These are phyloP conservation scores for Leptomonas seymouri DNA, from an alignment of 208 protist species.

Conservation along the genomic window DNA sequence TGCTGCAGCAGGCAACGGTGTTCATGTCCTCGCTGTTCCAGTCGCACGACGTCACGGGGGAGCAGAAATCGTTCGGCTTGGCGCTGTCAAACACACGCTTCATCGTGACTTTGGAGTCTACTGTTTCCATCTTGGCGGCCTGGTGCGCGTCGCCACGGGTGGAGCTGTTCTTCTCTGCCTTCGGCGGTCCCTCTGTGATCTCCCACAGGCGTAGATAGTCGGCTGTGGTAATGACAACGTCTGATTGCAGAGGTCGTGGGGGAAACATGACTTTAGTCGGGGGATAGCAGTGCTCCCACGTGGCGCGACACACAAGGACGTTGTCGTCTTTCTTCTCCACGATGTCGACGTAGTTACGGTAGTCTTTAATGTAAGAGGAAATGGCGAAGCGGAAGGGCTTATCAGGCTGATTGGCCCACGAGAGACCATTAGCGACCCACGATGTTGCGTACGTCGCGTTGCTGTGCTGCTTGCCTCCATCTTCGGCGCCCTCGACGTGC, in stretches of 20 bases:
- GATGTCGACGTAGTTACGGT: slow-evolving; percentile 95
- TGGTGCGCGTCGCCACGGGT: slow-evolving; percentile 14
- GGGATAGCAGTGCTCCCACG: slow-evolving; percentile 98
- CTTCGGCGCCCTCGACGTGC: slow-evolving; percentile 7
- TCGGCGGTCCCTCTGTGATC: slow-evolving; percentile 50
- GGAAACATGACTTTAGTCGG: slow-evolving; percentile 97
- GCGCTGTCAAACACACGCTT: slow-evolving; percentile 89
- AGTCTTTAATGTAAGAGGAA: slow-evolving; percentile 96
- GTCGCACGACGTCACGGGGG: slow-evolving; percentile 99
- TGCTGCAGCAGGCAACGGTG: slow-evolving; percentile 97
- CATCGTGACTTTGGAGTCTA: slow-evolving; percentile 83
- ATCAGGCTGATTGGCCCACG: slow-evolving; percentile 77
- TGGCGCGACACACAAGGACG: slow-evolving; percentile 61
- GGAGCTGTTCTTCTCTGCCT: slow-evolving; percentile 16
- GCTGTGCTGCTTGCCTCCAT: slow-evolving; percentile 27
- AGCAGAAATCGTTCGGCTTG: slow-evolving; percentile 96
- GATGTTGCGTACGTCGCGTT: slow-evolving; percentile 92
- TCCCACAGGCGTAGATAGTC: slow-evolving; percentile 99
- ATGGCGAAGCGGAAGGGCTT: slow-evolving; percentile 89
- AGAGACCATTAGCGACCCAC: slow-evolving; percentile 96
- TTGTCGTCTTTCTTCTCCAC: slow-evolving; percentile 80
- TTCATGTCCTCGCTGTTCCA: slow-evolving; percentile 97
- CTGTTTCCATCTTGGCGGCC: slow-evolving; percentile 34
- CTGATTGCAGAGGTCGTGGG: slow-evolving; percentile 78
- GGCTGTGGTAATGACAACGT: slow-evolving; percentile 97